Conservation (phyloP, 352 stramenopile genomes). For the Phytophthora sp. region DNA sequence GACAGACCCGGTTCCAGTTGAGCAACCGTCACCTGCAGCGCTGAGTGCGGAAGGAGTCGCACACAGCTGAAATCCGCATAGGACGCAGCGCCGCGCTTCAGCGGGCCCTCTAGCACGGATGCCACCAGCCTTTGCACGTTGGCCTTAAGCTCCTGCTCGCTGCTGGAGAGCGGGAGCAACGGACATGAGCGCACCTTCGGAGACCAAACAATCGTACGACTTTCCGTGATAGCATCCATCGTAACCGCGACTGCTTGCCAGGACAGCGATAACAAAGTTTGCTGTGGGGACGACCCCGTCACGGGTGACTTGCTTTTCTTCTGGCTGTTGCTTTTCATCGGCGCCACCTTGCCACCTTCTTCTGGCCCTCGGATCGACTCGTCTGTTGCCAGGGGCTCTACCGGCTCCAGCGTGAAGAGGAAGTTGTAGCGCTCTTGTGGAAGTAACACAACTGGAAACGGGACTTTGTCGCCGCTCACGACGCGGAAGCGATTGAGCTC, state of each 20-base stretch:
- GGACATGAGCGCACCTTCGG: slow-evolving; percentile 24
- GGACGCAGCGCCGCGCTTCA: slow-evolving; percentile 10
- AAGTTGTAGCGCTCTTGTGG: slow-evolving; percentile 76
- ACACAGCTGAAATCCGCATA: slow-evolving; percentile 36
- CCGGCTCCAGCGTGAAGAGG: slow-evolving; percentile 49
- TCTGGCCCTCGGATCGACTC: slow-evolving; percentile 15
- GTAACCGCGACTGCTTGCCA: slow-evolving; percentile 47
- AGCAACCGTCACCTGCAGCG: slow-evolving; percentile 50
- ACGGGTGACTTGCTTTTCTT: slow-evolving; percentile 20
- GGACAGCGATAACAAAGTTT: slow-evolving; percentile 67
- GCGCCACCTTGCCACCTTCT: slow-evolving; percentile 6
- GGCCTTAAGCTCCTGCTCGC: slow-evolving; percentile 3
- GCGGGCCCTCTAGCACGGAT: slow-evolving; percentile 10
- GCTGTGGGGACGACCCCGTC: slow-evolving; percentile 27
- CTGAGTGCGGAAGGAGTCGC: slow-evolving; percentile 46
- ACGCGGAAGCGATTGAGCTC: slow-evolving; percentile 36
- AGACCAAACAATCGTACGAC: slow-evolving; percentile 74
- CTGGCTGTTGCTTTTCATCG: slow-evolving; percentile 3
- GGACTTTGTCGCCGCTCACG: slow-evolving; percentile 44
- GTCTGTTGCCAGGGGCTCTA: slow-evolving; percentile 14
- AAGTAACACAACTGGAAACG: slow-evolving; percentile 61
- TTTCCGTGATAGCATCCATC: slow-evolving; percentile 58
- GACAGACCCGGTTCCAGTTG: slow-evolving; percentile 27
- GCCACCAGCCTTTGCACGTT: slow-evolving; percentile 23
- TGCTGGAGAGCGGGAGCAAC: slow-evolving; percentile 13